Evolutionary conservation across 78 protist genomes (phyloP).

Genomic region (Pigoraptor vietnamica): DNA sequence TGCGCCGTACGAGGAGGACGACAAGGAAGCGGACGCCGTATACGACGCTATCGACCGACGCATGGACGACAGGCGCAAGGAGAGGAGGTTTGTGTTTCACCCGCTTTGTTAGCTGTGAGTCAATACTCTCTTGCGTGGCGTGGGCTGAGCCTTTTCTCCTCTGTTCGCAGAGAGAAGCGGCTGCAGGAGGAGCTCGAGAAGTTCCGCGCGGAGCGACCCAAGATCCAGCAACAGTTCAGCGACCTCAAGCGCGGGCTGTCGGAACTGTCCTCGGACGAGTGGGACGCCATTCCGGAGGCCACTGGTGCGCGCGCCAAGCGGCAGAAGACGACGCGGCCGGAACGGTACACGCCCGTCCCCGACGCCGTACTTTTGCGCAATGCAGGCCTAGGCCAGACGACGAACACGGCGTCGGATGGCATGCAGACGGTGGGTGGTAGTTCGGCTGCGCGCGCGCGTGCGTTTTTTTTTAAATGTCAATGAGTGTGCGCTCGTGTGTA

Average conservation of each 20-base stretch:
- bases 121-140: no score
- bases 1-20: constrained; percentile 72
- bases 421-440: not conserved
- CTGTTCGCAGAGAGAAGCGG: constrained; percentile 6
- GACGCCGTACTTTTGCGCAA: constrained; percentile 48
- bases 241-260: constrained; percentile 65
- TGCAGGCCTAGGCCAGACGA: not conserved
- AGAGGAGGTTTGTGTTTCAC: constrained; percentile 17
- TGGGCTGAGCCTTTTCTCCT: constrained; percentile 9
- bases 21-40: constrained; percentile 75
- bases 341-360: constrained; percentile 51
- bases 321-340: not conserved
- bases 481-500: not conserved
- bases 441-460: no score
- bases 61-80: constrained; percentile 65
- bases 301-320: constrained; percentile 22
- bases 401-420: not conserved
- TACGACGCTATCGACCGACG: constrained; percentile 57
- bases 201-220: constrained; percentile 56
- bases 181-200: constrained; percentile 20
- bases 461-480: not conserved
- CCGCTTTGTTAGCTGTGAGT: no score
- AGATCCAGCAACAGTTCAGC: constrained; percentile 65
- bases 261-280: constrained; percentile 45
- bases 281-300: constrained; percentile 58